phyloP scores from a whole-genome alignment of 1,284 basidiomycete species.

The Golubevia sp. region DNA sequence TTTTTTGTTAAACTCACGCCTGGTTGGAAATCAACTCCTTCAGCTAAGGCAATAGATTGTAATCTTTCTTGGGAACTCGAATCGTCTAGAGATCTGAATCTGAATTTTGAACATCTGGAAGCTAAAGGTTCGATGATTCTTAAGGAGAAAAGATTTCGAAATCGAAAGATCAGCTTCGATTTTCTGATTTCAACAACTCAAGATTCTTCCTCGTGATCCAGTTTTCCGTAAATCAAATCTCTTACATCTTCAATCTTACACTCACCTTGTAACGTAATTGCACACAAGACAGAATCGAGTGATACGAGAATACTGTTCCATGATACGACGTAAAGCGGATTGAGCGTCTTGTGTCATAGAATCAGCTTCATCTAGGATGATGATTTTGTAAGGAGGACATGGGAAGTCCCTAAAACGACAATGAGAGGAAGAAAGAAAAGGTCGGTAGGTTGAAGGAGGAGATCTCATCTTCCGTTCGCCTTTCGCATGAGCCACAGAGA shows the following conservation, averaged over 20 bases:
- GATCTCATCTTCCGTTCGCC: too few relatives aligned
- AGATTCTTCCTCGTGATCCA: not conserved
- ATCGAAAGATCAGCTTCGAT: not conserved
- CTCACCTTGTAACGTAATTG: constrained; percentile 96
- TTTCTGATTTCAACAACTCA: not conserved
- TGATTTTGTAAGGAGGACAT: constrained; percentile 97
- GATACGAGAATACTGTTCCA: constrained; percentile 96
- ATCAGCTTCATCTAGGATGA: constrained; percentile 98
- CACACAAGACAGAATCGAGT: constrained; percentile 98
- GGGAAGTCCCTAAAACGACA: constrained; percentile 68
- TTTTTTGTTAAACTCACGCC: not conserved
- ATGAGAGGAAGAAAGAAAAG: not conserved
- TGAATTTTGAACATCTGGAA: constrained; percentile 98
- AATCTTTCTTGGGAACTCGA: constrained; percentile 77
- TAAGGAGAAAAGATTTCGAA: not conserved
- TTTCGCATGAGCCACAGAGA: too few relatives aligned
- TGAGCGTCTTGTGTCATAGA: constrained; percentile 99
- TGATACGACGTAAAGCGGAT: constrained; percentile 90
- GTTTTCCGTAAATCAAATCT: not conserved
- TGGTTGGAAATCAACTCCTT: constrained; percentile 63
- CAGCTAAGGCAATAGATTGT: constrained; percentile 74
- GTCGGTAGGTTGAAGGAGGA: not conserved
- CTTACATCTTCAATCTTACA: too few relatives aligned
- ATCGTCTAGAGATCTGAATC: constrained; percentile 89
- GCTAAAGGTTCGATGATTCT: constrained; percentile 98